These are phyloP conservation scores for rapeseed (Brassica napus) DNA, from an alignment of 345 rosid genomes.

Conservation along the genomic window Da-Ae NC_063440.1:19243501-19244000, in stretches of 20 bases:
- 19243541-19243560: no score
- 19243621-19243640: neutral
- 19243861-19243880: neutral
- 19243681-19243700: neutral
- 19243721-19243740: neutral
- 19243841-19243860: neutral
- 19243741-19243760: neutral
- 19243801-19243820: neutral
- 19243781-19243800: neutral
- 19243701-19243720: neutral
- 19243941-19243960: constrained; percentile 44
- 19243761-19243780: neutral
- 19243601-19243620: neutral
- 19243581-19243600: neutral
- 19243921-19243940: constrained; percentile 41
- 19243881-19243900: constrained; percentile 53
- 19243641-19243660: neutral
- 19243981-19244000: constrained; percentile 87
- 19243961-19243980: constrained; percentile 73
- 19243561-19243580: neutral
- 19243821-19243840: neutral
- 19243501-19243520: neutral
- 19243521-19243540: no score
- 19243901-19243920: constrained; percentile 50
- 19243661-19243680: no score